These are phyloP conservation scores for Conoideocrella luteorostrata DNA, from an alignment of 2,329 filamentous ascomycete species.

Conservation along the genomic window DNA sequence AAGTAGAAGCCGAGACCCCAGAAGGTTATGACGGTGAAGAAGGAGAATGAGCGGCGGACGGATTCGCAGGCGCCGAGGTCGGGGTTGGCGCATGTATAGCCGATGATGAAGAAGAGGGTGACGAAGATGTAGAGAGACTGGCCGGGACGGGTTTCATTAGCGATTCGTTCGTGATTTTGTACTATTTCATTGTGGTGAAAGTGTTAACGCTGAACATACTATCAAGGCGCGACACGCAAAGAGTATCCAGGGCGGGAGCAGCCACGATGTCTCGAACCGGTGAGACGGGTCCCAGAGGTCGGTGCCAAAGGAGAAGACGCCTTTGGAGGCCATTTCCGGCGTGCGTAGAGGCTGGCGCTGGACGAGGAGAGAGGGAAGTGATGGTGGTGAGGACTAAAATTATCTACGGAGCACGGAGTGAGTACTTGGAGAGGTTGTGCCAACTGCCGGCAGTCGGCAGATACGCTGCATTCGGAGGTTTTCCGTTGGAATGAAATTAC, in stretches of 20 bases:
- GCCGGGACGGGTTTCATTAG: not conserved
- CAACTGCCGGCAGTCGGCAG: too few relatives aligned
- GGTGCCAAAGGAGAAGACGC: slow-evolving; percentile 33
- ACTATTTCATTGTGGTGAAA: not conserved
- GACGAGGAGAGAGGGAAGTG: too few relatives aligned
- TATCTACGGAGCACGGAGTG: too few relatives aligned
- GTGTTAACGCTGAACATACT: slow-evolving; percentile 30
- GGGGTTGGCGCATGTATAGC: slow-evolving; percentile 52
- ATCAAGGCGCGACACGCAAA: slow-evolving; percentile 50
- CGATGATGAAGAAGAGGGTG: slow-evolving; percentile 63
- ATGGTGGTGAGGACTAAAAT: too few relatives aligned
- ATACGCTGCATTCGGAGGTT: too few relatives aligned
- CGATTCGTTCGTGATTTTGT: not conserved
- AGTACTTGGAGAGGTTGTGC: too few relatives aligned
- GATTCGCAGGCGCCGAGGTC: slow-evolving; percentile 33
- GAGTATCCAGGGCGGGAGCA: slow-evolving; percentile 60
- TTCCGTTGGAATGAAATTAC: too few relatives aligned
- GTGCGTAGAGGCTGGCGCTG: too few relatives aligned
- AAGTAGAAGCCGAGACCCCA: slow-evolving; percentile 82
- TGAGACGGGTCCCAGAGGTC: slow-evolving; percentile 49
- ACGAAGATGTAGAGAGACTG: slow-evolving; percentile 63
- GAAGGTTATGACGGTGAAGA: slow-evolving; percentile 76
- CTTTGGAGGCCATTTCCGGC: not conserved
- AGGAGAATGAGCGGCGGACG: slow-evolving; percentile 61
- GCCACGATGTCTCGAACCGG: slow-evolving; percentile 75